These are phyloP conservation scores for Pouteria campechiana DNA, from an alignment of 179 eudicot genomes.

Conservation along the genomic window DNA sequence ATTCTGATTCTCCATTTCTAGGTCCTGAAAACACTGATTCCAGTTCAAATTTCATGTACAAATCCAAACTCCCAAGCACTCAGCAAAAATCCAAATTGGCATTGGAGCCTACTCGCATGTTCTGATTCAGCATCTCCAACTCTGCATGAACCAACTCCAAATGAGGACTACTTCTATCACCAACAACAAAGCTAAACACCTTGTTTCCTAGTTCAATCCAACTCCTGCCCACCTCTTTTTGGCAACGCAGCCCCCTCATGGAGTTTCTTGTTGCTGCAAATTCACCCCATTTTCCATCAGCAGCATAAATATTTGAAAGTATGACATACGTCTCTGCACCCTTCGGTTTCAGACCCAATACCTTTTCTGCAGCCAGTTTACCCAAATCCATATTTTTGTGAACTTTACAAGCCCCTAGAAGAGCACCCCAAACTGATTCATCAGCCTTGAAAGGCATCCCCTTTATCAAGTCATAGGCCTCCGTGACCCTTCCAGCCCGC, in stretches of 20 bases:
- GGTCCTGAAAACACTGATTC: too few relatives aligned
- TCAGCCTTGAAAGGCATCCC: conserved; percentile 53
- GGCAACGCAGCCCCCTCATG: conserved; percentile 37
- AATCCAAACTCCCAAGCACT: too few relatives aligned
- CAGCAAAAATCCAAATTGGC: too few relatives aligned
- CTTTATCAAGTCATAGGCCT: conserved; percentile 55
- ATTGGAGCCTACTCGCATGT: conserved; percentile 48
- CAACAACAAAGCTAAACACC: conserved; percentile 54
- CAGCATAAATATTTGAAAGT: conserved; percentile 52
- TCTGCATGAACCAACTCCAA: conserved; percentile 36
- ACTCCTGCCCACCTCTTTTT: conserved; percentile 84
- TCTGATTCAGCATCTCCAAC: conserved; percentile 25
- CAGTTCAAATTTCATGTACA: too few relatives aligned
- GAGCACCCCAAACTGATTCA: conserved; percentile 67
- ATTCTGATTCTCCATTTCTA: too few relatives aligned
- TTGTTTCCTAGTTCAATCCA: conserved; percentile 64
- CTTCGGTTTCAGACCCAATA: conserved; percentile 34
- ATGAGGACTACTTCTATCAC: conserved; percentile 49
- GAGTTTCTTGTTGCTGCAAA: conserved; percentile 44
- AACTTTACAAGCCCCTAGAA: conserved; percentile 62
- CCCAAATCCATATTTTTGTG: conserved; percentile 43
- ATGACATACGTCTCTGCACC: conserved; percentile 38
- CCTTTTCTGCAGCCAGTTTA: conserved; percentile 30
- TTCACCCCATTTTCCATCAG: conserved; percentile 60
- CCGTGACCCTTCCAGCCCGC: conserved; percentile 52